Evolutionary conservation across 2,329 filamentous ascomycete genomes (phyloP), one percentile per base, ranked within the genome.

Genomic region (Hypoxylon sp.): DNA sequence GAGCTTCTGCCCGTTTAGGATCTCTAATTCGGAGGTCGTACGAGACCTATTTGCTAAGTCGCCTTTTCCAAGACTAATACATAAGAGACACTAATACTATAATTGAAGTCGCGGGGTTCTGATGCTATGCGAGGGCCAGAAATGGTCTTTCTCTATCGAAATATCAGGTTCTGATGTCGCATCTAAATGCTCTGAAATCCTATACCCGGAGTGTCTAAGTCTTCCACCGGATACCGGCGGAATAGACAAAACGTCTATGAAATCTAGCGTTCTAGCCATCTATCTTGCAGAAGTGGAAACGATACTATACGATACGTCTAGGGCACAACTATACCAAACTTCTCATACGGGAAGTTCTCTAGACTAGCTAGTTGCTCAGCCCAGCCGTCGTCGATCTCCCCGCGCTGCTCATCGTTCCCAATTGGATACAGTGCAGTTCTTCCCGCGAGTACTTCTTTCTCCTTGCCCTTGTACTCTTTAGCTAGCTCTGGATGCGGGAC

Each of bases 401-500:
- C 80, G 17, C 79, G 72, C 56, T 78, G 76, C 58, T 75, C 73
- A 14, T 77, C 74, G 13, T 79, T 69, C 34, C 76, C 76, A 30
- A 78, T 68, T 3, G 72, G 55, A 25, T 70, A 64, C 21, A 76
- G 45, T 11, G 71, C 72, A 14, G 69, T 75, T 48, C 74, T 76
- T 19, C 77, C 78, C n/a, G 77, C 76, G 9, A 79, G 70, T 3
- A 78, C 75, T 28, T 75, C 74, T 28, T 72, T 71, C 59, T 77
- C 66, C 32, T 62, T 75, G 1, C 66, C 73, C 34, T 70, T 60
- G 72, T 80, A 82, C 69, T 81, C 79, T 0, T 55, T 67, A 5
- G 76, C 77, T 53, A 93, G 72, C 34, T 84, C 88, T 2, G 84
- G 83, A 78, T 93, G 90, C 19, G 91, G 91, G 66, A 87, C 87